Conservation (phyloP, 2,329 filamentous ascomycete species). For the Paramyrothecium sp. region DNA sequence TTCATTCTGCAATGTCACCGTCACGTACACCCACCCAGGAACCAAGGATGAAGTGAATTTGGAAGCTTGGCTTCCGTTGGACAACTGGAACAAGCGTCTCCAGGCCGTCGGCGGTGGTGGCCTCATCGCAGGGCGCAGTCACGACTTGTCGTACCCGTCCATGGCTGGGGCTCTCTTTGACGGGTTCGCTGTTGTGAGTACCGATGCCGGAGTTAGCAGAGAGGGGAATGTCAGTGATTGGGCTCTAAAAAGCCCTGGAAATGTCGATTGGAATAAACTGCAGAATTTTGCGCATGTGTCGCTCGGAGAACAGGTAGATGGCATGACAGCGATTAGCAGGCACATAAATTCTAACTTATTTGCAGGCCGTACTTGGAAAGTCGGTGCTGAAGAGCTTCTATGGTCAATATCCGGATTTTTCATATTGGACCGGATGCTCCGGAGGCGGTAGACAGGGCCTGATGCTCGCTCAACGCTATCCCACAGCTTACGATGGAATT, state of each 20-base stretch:
- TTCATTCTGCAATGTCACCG: slow-evolving; percentile 9
- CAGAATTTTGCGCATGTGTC: slow-evolving; percentile 23
- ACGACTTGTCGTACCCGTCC: background rate
- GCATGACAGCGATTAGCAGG: background rate
- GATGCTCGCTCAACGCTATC: slow-evolving; percentile 49
- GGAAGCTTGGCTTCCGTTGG: slow-evolving; percentile 6
- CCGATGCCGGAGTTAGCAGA: slow-evolving; percentile 9
- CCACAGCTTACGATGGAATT: slow-evolving; percentile 53
- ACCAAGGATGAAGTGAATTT: slow-evolving; percentile 12
- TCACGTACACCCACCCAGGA: too few relatives aligned
- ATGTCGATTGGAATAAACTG: slow-evolving; percentile 19
- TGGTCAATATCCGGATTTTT: slow-evolving; percentile 29
- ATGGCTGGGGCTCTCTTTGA: slow-evolving; percentile 1
- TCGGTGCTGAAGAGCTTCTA: slow-evolving; percentile 39
- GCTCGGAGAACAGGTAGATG: slow-evolving; percentile 21
- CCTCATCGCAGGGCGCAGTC: slow-evolving; percentile 8
- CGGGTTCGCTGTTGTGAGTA: slow-evolving; percentile 9
- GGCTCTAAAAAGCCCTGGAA: slow-evolving; percentile 13
- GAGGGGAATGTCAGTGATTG: slow-evolving; percentile 3
- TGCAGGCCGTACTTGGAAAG: slow-evolving; percentile 37
- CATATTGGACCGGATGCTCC: slow-evolving; percentile 52
- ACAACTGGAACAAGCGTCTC: slow-evolving; percentile 13
- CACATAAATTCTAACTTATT: background rate
- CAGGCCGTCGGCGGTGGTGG: slow-evolving; percentile 14
- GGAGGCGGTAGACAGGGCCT: slow-evolving; percentile 56